Evolutionary conservation across 371 early-diverging fungal species (phyloP).

Genomic region (Apophysomyces elegans): DNA sequence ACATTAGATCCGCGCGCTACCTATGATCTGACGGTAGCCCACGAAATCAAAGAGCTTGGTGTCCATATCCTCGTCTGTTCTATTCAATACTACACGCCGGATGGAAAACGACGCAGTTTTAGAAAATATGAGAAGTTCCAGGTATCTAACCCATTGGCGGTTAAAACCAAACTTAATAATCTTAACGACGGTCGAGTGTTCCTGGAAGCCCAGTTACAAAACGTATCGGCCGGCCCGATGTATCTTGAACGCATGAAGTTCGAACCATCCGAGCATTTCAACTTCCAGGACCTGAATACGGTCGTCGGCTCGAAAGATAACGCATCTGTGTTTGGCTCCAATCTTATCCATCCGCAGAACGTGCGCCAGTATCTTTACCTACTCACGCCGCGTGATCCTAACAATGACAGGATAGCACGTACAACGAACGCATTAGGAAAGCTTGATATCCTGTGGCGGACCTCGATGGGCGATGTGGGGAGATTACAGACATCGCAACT

Average conservation of each 20-base stretch:
- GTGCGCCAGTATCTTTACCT: conserved; percentile 91
- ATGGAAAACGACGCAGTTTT: conserved; percentile 73
- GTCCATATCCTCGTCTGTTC: conserved; percentile 90
- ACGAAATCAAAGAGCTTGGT: conserved; percentile 96
- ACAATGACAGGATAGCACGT: conserved; percentile 65
- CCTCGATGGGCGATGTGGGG: conserved; percentile 84
- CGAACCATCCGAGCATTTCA: conserved; percentile 79
- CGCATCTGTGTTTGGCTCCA: conserved; percentile 60
- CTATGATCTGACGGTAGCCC: conserved; percentile 74
- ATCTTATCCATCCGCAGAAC: conserved; percentile 76
- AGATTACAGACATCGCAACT: conserved; percentile 95
- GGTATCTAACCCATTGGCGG: conserved; percentile 93
- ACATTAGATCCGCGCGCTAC: conserved; percentile 59
- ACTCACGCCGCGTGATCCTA: conserved; percentile 65
- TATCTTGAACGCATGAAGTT: conserved; percentile 88
- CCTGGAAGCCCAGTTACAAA: conserved; percentile 93
- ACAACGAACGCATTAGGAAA: conserved; percentile 87
- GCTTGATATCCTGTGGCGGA: conserved; percentile 93
- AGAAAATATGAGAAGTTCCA: conserved; percentile 95
- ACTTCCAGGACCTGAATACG: conserved; percentile 68
- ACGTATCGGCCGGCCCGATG: conserved; percentile 81
- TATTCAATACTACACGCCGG: conserved; percentile 74
- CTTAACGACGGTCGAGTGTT: conserved; percentile 75
- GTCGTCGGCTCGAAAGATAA: conserved; percentile 25
- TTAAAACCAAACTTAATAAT: conserved; percentile 94